Percentiles rank a stretch among this genome's conserved stretches.
Evolutionary conservation across 257 asterid species (phyloP).

Genomic region (Paulownia fortunei): DNA sequence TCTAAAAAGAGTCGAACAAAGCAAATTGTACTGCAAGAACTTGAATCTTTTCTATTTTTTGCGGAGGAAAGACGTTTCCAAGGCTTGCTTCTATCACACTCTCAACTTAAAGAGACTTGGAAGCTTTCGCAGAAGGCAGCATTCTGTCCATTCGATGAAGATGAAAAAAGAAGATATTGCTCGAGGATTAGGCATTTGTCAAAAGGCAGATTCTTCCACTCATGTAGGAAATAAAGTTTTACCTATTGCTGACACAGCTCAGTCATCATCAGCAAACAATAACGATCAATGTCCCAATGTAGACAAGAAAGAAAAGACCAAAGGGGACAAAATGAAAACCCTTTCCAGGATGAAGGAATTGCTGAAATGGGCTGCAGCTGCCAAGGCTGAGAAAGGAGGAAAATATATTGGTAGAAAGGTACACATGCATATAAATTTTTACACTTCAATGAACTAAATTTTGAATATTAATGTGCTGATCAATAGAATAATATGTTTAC

Average conservation of each 20-base stretch:
- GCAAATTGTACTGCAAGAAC: slow-evolving; percentile 42
- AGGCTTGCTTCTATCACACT: slow-evolving; percentile 52
- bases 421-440: background rate
- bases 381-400: slow-evolving; percentile 61
- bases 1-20: slow-evolving; percentile 28
- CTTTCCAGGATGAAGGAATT: slow-evolving; percentile 70
- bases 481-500: background rate
- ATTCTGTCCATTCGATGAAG: slow-evolving; percentile 45
- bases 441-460: no score
- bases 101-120: slow-evolving; percentile 43
- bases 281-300: slow-evolving; percentile 31
- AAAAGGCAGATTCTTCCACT: slow-evolving; percentile 39
- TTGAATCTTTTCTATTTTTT: slow-evolving; percentile 32
- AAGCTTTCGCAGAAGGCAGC: slow-evolving; percentile 34
- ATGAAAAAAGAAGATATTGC: slow-evolving; percentile 53
- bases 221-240: slow-evolving; percentile 57
- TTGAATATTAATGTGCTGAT: background rate
- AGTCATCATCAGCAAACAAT: slow-evolving; percentile 29
- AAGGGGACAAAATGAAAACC: slow-evolving; percentile 55
- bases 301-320: slow-evolving; percentile 51
- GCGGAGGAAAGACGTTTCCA: slow-evolving; percentile 48
- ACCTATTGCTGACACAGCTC: slow-evolving; percentile 50
- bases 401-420: slow-evolving; percentile 67
- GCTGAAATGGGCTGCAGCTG: slow-evolving; percentile 75
- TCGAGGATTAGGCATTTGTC: slow-evolving; percentile 43